A percentile compares a stretch with the other conserved stretches of the same genome.
These are phyloP conservation scores for Calonectria hawksworthii DNA, from an alignment of 2,329 filamentous ascomycete genomes.

Conservation along the genomic window DNA sequence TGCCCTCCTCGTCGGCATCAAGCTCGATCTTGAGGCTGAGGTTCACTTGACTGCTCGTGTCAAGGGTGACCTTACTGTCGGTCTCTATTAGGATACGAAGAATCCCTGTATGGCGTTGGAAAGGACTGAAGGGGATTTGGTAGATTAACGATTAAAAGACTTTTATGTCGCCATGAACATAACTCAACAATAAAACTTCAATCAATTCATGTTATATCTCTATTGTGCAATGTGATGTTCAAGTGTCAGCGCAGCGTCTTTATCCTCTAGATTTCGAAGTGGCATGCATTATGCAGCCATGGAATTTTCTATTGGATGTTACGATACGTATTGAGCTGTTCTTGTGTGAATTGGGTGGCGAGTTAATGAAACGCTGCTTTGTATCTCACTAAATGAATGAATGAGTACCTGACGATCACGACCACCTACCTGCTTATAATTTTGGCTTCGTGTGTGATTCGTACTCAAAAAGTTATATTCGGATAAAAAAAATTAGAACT, in stretches of 20 bases:
- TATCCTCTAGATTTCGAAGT: background rate
- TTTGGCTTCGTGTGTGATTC: background rate
- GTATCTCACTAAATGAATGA: background rate
- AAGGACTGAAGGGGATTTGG: background rate
- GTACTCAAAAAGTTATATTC: background rate
- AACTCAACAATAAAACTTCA: background rate
- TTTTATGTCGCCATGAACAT: constrained; percentile 1
- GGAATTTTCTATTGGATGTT: background rate
- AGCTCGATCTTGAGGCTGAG: constrained; percentile 6
- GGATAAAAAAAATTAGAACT: background rate
- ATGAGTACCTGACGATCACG: background rate
- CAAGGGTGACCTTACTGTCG: constrained; percentile 8
- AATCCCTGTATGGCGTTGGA: background rate
- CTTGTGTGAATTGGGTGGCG: background rate
- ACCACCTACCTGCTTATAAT: background rate
- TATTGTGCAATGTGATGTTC: background rate
- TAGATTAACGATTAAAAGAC: constrained; percentile 3
- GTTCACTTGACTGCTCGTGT: constrained; percentile 8
- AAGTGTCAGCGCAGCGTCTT: background rate
- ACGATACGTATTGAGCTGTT: background rate
- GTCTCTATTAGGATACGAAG: constrained; percentile 1
- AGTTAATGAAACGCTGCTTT: background rate
- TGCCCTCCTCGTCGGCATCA: constrained; percentile 7
- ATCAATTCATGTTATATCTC: background rate
- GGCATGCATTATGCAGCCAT: background rate